Percentiles rank a stretch among this genome's conserved stretches.
Evolutionary conservation across 106 monocot species (phyloP).

Genomic region (Chionographis japonica): DNA sequence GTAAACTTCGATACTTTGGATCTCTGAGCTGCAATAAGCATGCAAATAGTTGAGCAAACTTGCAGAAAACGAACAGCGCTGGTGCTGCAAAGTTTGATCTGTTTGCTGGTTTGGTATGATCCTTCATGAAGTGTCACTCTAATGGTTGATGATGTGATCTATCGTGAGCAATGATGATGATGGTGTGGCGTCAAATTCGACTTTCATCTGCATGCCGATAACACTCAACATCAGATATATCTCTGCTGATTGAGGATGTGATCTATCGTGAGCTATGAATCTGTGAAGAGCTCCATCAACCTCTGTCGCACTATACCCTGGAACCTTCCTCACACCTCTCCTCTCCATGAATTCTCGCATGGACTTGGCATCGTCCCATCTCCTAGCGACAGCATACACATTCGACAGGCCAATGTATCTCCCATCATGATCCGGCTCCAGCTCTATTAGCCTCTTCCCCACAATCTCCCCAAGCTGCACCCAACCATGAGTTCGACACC

Average conservation of each 20-base stretch:
- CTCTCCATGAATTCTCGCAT: slow-evolving; percentile 61
- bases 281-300: slow-evolving; percentile 27
- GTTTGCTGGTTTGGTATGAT: no score
- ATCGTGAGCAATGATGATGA: no score
- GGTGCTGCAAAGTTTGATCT: no score
- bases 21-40: no score
- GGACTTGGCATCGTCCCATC: slow-evolving; percentile 47
- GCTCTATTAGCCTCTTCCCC: slow-evolving; percentile 43
- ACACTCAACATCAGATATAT: slow-evolving; percentile 34
- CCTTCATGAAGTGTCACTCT: no score
- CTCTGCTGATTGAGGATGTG: slow-evolving; percentile 33
- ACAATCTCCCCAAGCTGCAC: slow-evolving; percentile 41
- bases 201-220: slow-evolving; percentile 37
- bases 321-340: slow-evolving; percentile 56
- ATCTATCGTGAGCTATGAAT: slow-evolving; percentile 59
- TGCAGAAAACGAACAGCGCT: no score
- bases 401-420: slow-evolving; percentile 60
- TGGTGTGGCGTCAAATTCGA: slow-evolving; percentile 13
- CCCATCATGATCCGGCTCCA: slow-evolving; percentile 62
- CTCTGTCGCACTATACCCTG: slow-evolving; percentile 63
- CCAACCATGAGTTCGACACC: slow-evolving; percentile 38
- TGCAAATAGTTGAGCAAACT: no score
- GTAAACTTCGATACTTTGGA: no score
- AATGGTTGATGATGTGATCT: no score
- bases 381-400: slow-evolving; percentile 26